A percentile compares a stretch with the other conserved stretches of the same genome.
Conservation (phyloP, 257 asterid genomes). For the Cynanchum wilfordii region DNA sequence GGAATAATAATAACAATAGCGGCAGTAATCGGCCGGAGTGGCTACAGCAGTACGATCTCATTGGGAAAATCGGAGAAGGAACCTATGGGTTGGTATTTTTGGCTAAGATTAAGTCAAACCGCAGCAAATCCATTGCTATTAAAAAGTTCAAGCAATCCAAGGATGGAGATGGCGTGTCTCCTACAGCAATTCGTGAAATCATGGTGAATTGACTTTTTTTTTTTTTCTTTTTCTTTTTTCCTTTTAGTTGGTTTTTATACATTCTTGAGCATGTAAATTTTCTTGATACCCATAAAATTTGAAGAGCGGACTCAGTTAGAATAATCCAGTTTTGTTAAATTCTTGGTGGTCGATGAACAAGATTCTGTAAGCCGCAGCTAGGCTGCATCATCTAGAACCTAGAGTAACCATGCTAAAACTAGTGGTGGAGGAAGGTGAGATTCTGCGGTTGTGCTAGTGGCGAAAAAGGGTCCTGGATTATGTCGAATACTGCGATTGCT, state of each 20-base stretch:
- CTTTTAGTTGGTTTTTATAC: not conserved
- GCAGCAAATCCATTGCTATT: slow-evolving; percentile 79
- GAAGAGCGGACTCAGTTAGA: not conserved
- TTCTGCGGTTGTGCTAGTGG: not conserved
- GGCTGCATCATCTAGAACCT: not conserved
- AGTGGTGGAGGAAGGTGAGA: not conserved
- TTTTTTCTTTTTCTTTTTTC: not conserved
- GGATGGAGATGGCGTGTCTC: slow-evolving; percentile 97
- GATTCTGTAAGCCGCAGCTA: not conserved
- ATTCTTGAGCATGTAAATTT: not conserved
- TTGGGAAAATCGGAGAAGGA: slow-evolving; percentile 96
- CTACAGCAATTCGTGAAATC: slow-evolving; percentile 98
- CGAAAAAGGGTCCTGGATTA: not conserved
- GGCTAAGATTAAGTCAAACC: slow-evolving; percentile 76
- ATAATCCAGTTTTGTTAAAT: not conserved
- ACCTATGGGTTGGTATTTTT: slow-evolving; percentile 93
- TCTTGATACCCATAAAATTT: not conserved
- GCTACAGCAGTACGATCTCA: slow-evolving; percentile 89
- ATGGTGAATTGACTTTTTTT: slow-evolving; percentile 40
- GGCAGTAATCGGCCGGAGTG: slow-evolving; percentile 72
- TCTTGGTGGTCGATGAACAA: not conserved
- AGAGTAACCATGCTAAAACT: not conserved
- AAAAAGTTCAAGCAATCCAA: slow-evolving; percentile 98
- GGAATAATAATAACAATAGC: slow-evolving; percentile 14
- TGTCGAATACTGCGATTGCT: not conserved